Percentiles rank a stretch among this genome's conserved stretches.
Conservation (phyloP, 2,329 filamentous ascomycete species). For the Ceratocystis cubensis region DNA sequence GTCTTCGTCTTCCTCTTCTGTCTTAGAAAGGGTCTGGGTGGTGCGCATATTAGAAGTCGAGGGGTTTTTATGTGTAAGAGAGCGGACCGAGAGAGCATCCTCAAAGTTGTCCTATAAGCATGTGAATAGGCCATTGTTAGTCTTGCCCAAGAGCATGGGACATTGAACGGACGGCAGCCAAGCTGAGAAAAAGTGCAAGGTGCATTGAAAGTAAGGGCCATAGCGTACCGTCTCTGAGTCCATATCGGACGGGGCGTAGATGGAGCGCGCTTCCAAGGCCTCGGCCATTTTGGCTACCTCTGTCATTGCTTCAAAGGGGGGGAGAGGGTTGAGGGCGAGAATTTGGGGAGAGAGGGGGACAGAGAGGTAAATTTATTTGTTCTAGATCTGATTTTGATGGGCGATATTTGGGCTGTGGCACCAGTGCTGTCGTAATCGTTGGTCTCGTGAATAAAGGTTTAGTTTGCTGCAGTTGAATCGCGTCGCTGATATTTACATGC, state of each 20-base stretch:
- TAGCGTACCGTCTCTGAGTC: conserved; percentile 16
- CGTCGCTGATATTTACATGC: conserved; percentile 4
- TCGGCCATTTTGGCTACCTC: conserved; percentile 17
- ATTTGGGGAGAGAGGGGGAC: not conserved
- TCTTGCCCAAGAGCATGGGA: not conserved
- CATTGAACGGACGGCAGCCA: not conserved
- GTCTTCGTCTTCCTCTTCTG: conserved; percentile 26
- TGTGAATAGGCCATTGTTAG: conserved; percentile 10
- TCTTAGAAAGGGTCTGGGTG: conserved; percentile 10
- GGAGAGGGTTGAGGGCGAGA: no score
- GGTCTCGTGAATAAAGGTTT: conserved; percentile 10
- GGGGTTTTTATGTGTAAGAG: conserved; percentile 42
- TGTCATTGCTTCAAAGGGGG: conserved; percentile 3
- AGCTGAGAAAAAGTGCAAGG: not conserved
- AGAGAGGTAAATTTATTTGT: no score
- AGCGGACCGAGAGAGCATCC: conserved; percentile 55
- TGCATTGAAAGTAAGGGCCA: not conserved
- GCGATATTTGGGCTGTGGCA: not conserved
- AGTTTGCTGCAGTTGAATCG: not conserved
- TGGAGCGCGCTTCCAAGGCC: conserved; percentile 11
- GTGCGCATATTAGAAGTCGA: conserved; percentile 7
- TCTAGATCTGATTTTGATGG: no score
- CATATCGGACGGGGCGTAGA: conserved; percentile 18
- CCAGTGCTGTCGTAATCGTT: conserved; percentile 3
- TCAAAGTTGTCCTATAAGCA: conserved; percentile 59